Evolutionary conservation across 805 yeast genomes (phyloP), one percentile per base, ranked within the genome.

Genomic region (Yarrowia porcina): DNA sequence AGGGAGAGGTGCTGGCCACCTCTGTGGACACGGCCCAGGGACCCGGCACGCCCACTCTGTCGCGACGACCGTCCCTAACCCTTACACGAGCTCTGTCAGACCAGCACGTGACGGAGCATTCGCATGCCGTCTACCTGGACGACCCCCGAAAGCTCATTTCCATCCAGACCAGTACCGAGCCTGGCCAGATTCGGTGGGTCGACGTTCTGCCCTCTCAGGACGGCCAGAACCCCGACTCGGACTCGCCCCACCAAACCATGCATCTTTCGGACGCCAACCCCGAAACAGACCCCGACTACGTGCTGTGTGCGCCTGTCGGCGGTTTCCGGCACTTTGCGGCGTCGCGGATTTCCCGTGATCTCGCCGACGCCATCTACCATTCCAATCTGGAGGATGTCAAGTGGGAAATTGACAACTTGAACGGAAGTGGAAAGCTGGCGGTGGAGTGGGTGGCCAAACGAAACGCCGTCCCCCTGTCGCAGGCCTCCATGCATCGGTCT

Each of bases 231-330:
- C 17, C 9, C 11, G 61, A 39, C 23, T 4, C 13, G 8, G 52
- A 45, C 36, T 11, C 45, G 4, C 32, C 44, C 12, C 25, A 23
- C 23, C 59, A 27, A 56, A 27, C 49, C 21, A 38, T 52, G 60
- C 42, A 52, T 35, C 28, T 39, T 4, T 30, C 21, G 17, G 32
- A 27, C 12, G 33, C 61, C 23, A 27, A 17, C 25, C 62, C 50
- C 41, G 50, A 54, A 17, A 25, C 25, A 1, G 61, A 56, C 38
- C 63, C 69, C 27, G 63, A 63, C 18, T 32, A 60, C 41, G 70
- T 69, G 13, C 66, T 76, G 20, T 71, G 73, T 32, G 73, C 76
- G 1, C 79, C 79, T 4, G 69, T 73, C 3, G 78, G 77, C 13
- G 79, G 79, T 0, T 63, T 75, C 27, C 66, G 79, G 35, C 68